Evolutionary conservation across 176 grass and related monocot genomes (phyloP).

Genomic region (Musa troglodytarum): DNA sequence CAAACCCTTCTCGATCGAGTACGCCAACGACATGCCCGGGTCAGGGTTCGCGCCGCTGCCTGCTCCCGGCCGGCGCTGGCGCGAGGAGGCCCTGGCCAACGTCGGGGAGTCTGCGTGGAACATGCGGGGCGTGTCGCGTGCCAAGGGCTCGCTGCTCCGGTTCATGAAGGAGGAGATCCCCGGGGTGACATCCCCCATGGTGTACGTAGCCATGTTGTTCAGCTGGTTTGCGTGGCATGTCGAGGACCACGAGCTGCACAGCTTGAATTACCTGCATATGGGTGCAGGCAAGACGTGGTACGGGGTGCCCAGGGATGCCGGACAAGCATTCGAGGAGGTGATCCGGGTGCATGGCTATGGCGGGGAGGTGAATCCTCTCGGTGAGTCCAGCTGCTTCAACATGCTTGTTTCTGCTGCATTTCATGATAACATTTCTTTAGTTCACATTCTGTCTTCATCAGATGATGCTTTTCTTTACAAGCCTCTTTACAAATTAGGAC

Average conservation of each 20-base stretch:
- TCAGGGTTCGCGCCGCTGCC: constrained; percentile 45
- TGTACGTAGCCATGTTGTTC: constrained; percentile 84
- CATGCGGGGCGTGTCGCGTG: constrained; percentile 54
- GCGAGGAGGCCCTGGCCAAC: constrained; percentile 22
- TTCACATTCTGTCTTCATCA: neutral
- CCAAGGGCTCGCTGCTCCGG: constrained; percentile 50
- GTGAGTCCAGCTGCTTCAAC: constrained; percentile 21
- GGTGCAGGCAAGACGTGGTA: constrained; percentile 86
- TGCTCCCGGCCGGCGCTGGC: neutral
- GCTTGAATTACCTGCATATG: constrained; percentile 83
- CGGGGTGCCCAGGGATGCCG: constrained; percentile 67
- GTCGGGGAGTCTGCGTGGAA: constrained; percentile 86
- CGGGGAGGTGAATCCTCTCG: constrained; percentile 68
- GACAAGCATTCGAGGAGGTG: constrained; percentile 72
- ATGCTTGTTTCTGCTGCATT: neutral
- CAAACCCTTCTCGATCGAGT: constrained; percentile 59
- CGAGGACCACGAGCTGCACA: constrained; percentile 90
- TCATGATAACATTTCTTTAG: constrained; percentile 7
- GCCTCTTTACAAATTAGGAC: neutral
- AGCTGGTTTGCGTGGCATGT: constrained; percentile 98
- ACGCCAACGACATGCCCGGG: constrained; percentile 78
- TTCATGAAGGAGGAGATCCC: constrained; percentile 76
- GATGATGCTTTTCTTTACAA: neutral
- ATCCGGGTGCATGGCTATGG: constrained; percentile 72
- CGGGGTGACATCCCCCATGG: constrained; percentile 77